Evolutionary conservation across 495 filamentous ascomycete species (phyloP).

Genomic region (Penicillium pancosmium): DNA sequence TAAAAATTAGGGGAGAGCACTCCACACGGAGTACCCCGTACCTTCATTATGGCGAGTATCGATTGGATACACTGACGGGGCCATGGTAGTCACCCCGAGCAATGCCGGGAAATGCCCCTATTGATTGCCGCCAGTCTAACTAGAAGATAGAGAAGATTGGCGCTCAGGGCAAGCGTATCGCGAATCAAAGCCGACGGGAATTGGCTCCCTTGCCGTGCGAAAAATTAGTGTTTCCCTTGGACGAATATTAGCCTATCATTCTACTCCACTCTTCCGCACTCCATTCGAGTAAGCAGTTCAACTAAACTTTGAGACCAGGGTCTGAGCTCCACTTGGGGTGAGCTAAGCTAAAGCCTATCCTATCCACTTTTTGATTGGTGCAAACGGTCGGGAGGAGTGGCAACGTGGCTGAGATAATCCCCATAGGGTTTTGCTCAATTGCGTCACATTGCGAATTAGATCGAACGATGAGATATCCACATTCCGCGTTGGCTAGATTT

Average conservation of each 20-base stretch:
- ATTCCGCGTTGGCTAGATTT: background rate
- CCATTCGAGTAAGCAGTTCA: background rate
- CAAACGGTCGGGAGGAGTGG: background rate
- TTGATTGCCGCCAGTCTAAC: background rate
- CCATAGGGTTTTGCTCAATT: background rate
- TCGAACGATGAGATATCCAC: background rate
- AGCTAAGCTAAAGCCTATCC: background rate
- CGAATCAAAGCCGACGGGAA: background rate
- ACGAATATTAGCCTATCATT: background rate
- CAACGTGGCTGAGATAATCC: background rate
- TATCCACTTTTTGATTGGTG: background rate
- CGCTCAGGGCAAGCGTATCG: background rate
- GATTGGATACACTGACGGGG: background rate
- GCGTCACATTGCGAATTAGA: background rate
- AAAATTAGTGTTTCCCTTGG: background rate
- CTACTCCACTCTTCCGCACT: background rate
- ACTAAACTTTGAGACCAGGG: conserved; percentile 1
- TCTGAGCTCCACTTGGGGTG: background rate
- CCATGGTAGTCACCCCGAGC: background rate
- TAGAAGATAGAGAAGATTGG: background rate
- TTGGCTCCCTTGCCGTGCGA: background rate
- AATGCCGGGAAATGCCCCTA: background rate
- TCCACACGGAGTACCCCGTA: too few species aligned
- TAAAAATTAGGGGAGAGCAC: background rate
- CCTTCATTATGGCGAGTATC: too few species aligned